phyloP scores from a whole-genome alignment of 345 rosid species.

The Eutrema yunnanense region DNA sequence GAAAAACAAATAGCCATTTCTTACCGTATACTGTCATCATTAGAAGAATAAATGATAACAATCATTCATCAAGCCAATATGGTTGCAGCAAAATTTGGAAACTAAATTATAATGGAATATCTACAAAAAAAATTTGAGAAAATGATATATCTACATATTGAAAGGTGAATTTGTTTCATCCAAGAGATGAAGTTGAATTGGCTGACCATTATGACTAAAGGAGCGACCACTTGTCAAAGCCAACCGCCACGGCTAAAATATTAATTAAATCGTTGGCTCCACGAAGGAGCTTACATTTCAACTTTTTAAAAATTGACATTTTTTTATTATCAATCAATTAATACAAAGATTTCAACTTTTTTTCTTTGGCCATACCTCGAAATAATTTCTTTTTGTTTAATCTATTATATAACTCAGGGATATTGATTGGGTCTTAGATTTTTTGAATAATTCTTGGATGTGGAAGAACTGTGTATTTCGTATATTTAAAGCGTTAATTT shows the following conservation, averaged over 20 bases:
- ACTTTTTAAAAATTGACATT: not conserved
- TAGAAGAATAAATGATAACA: too few species aligned
- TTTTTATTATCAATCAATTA: not conserved
- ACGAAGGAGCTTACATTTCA: slow-evolving; percentile 8
- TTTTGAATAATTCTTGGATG: too few species aligned
- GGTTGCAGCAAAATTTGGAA: not conserved
- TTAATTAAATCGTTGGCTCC: slow-evolving; percentile 5
- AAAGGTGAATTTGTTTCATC: slow-evolving; percentile 1
- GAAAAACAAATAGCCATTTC: too few species aligned
- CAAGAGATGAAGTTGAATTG: slow-evolving; percentile 12
- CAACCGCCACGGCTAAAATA: not conserved
- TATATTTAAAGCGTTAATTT: too few species aligned
- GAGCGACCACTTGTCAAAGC: slow-evolving; percentile 15
- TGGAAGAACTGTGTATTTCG: too few species aligned
- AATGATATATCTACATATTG: not conserved
- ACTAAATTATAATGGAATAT: not conserved
- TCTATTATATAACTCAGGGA: too few species aligned
- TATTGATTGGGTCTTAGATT: too few species aligned
- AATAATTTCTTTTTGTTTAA: too few species aligned
- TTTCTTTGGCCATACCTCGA: too few species aligned
- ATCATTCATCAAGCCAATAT: too few species aligned
- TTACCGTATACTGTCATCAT: too few species aligned
- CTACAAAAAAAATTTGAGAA: not conserved
- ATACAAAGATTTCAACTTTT: not conserved
- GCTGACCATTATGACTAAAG: slow-evolving; percentile 9